phyloP scores from a whole-genome alignment of 2,329 filamentous ascomycete species.

The Nannizzia gypsea region DNA sequence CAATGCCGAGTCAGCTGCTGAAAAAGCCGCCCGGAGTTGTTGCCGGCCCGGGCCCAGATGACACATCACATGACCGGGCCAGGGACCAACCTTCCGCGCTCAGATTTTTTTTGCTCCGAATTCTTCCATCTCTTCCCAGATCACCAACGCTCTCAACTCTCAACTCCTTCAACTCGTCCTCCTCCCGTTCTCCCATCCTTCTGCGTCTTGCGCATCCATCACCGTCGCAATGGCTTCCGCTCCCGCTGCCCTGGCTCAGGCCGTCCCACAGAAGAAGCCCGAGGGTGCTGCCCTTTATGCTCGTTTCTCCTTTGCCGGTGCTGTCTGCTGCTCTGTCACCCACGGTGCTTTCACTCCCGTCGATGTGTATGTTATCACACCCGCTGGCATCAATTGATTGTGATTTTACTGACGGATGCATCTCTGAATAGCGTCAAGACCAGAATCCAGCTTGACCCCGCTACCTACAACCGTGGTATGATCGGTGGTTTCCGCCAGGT shows the following conservation, averaged over 20 bases:
- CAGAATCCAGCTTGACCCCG: constrained; percentile 83
- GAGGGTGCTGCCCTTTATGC: constrained; percentile 66
- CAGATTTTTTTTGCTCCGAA: constrained; percentile 1
- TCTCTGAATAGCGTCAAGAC: constrained; percentile 65
- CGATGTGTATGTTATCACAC: constrained; percentile 73
- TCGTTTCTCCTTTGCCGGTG: constrained; percentile 92
- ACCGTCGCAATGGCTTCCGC: constrained; percentile 8
- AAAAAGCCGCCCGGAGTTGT: not conserved
- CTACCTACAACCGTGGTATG: constrained; percentile 77
- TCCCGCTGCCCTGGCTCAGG: constrained; percentile 13
- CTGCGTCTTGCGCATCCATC: not conserved
- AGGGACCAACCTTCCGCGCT: constrained; percentile 1
- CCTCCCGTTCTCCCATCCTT: not conserved
- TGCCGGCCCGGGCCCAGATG: not conserved
- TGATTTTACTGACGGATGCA: not conserved
- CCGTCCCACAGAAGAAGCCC: constrained; percentile 9
- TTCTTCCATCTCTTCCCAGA: not conserved
- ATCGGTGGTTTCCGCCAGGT: constrained; percentile 80
- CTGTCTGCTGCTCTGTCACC: constrained; percentile 95
- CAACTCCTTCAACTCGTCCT: not conserved
- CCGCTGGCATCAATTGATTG: not conserved
- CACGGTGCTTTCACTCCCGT: constrained; percentile 95
- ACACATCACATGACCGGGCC: not conserved
- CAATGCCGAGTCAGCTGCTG: too few species aligned
- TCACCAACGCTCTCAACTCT: not conserved